Evolutionary conservation across 371 early-diverging fungal species (phyloP), one percentile per base, ranked within the genome.

Genomic region (Thermomucor indicae-seudaticae): DNA sequence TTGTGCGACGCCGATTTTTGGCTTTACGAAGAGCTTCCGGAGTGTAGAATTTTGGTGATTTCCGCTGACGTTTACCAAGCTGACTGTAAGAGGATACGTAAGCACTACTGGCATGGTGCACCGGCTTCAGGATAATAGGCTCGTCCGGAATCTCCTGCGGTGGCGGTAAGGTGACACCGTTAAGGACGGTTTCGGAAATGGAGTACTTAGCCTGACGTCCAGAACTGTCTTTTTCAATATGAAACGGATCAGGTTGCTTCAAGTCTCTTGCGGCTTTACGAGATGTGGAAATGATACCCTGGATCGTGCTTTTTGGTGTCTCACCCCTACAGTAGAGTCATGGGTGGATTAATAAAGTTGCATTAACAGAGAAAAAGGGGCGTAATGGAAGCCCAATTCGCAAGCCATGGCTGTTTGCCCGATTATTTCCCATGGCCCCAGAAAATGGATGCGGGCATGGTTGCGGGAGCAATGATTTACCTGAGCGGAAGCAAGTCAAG

Each of bases 301-400:
- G 77, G 23, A 76, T 68, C 12, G 77, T 76, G 49, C 77, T 72
- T 52, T 65, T 72, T n/a, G 77, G 77, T 22, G 77, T 76, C 43
- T 76, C 73, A 12, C 76, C 76, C 62, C 76, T 75, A 46, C 6
- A 47, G 31, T 3, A 37, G 11, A 14, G 32, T n/a, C n/a, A n/a
- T n/a, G n/a, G n/a, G n/a, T n/a, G n/a, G n/a, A n/a, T n/a, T n/a
- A n/a, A n/a, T n/a, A n/a, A n/a, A n/a, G n/a, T n/a, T n/a, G n/a
- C n/a, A n/a, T n/a, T n/a, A n/a, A n/a, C n/a, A n/a, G n/a, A n/a
- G n/a, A n/a, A n/a, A n/a, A n/a, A n/a, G n/a, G n/a, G n/a, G n/a
- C n/a, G n/a, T n/a, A n/a, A n/a, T n/a, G n/a, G n/a, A n/a, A n/a
- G n/a, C n/a, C n/a, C n/a, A n/a, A n/a, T n/a, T n/a, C n/a, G n/a